phyloP scores from a whole-genome alignment of 176 grass and related monocot species.

The Oryza glumipatula region DNA sequence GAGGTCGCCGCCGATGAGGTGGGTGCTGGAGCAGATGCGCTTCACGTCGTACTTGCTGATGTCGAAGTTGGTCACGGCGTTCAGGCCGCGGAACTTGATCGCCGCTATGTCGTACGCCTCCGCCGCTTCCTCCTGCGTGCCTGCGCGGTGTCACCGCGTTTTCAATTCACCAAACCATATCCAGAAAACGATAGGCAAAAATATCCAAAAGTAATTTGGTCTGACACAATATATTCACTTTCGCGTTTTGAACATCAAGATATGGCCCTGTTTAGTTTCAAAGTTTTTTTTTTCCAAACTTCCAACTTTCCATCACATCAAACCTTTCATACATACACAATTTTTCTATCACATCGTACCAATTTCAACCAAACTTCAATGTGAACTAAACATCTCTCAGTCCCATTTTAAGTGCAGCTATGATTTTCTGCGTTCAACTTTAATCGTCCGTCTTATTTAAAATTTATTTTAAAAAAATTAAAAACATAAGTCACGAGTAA shows the following conservation, averaged over 20 bases:
- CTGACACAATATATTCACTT: background rate
- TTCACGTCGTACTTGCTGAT: constrained; percentile 94
- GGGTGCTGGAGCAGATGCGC: constrained; percentile 79
- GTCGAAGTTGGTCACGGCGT: constrained; percentile 94
- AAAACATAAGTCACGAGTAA: too few species aligned
- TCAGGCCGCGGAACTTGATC: constrained; percentile 95
- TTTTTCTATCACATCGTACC: too few species aligned
- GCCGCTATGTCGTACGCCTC: constrained; percentile 97
- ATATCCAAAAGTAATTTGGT: background rate
- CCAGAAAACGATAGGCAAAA: background rate
- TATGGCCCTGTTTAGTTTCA: too few species aligned
- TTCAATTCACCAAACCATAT: background rate
- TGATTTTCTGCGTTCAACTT: too few species aligned
- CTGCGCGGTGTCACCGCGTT: constrained; percentile 18
- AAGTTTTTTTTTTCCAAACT: too few species aligned
- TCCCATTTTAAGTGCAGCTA: too few species aligned
- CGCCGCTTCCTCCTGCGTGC: constrained; percentile 96
- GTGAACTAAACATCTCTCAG: too few species aligned
- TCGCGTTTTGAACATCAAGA: background rate
- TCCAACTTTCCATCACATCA: too few species aligned
- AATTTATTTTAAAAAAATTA: too few species aligned
- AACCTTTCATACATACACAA: too few species aligned
- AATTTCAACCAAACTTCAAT: too few species aligned
- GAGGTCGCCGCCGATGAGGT: constrained; percentile 69
- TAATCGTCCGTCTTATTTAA: too few species aligned